Conservation (phyloP, 495 filamentous ascomycete genomes). For the Pyronema domesticum region DNA sequence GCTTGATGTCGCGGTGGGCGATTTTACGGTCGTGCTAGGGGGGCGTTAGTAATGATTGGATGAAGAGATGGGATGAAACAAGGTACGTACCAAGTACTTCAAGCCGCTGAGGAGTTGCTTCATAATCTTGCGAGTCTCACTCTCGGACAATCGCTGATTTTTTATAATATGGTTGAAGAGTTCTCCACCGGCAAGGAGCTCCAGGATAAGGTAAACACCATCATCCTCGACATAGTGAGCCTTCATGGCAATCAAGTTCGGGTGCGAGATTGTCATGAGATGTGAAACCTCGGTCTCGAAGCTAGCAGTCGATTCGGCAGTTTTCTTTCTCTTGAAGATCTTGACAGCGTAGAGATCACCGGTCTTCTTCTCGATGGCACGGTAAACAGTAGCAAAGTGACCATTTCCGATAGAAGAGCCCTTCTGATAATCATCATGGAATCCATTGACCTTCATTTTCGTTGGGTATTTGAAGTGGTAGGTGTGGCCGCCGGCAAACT, state of each 20-base stretch:
- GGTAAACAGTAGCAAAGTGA: conserved; percentile 87
- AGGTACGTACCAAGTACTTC: conserved; percentile 65
- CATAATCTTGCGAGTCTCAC: conserved; percentile 71
- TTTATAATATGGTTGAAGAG: conserved; percentile 85
- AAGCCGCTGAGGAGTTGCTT: conserved; percentile 81
- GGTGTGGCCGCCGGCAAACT: conserved; percentile 59
- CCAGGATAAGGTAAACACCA: conserved; percentile 79
- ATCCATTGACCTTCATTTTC: conserved; percentile 53
- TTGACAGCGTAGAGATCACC: conserved; percentile 84
- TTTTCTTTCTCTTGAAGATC: conserved; percentile 66
- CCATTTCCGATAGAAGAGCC: conserved; percentile 83
- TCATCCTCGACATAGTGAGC: conserved; percentile 86
- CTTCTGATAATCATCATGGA: conserved; percentile 70
- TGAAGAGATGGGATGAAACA: neutral
- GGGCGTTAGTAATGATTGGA: conserved; percentile 25
- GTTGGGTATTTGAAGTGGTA: conserved; percentile 84
- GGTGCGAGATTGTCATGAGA: conserved; percentile 87
- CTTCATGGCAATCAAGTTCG: conserved; percentile 85
- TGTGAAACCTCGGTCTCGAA: conserved; percentile 92
- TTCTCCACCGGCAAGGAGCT: conserved; percentile 82
- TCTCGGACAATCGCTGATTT: conserved; percentile 72
- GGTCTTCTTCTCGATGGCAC: conserved; percentile 70
- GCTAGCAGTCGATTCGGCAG: conserved; percentile 63
- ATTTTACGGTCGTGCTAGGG: conserved; percentile 86
- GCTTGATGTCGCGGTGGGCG: conserved; percentile 96